These are phyloP conservation scores for Hortiboletus flavorubellus DNA, from an alignment of 768 basidiomycete species.

Conservation along the genomic window DNA sequence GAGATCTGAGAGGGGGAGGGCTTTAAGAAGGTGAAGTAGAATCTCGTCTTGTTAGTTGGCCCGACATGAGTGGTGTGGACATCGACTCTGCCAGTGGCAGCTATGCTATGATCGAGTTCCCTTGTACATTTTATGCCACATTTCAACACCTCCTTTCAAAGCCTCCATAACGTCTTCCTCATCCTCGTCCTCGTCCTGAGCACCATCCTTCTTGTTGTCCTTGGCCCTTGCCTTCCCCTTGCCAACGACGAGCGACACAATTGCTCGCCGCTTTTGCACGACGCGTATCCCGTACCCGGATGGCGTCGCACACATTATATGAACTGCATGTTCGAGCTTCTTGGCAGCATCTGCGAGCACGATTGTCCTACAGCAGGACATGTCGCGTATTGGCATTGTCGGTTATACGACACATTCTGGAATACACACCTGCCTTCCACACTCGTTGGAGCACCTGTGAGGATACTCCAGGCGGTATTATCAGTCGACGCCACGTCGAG, in stretches of 20 bases:
- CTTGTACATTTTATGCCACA: conserved; percentile 5
- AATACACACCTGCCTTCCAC: conserved; percentile 24
- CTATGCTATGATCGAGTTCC: no score
- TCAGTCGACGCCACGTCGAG: conserved; percentile 6
- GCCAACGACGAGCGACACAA: conserved; percentile 30
- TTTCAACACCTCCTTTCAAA: not conserved
- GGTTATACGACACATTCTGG: not conserved
- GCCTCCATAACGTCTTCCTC: conserved; percentile 12
- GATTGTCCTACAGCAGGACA: conserved; percentile 32
- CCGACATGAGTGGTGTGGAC: no score
- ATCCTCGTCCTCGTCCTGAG: not conserved
- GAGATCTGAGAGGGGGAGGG: no score
- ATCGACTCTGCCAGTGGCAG: no score
- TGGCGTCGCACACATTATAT: conserved; percentile 48
- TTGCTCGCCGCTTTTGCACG: conserved; percentile 28
- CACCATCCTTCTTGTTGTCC: not conserved
- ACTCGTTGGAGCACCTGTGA: conserved; percentile 13
- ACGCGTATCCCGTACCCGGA: conserved; percentile 47
- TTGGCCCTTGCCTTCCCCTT: not conserved
- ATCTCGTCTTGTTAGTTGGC: no score
- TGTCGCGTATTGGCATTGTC: not conserved
- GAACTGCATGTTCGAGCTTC: conserved; percentile 45
- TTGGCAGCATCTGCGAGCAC: conserved; percentile 42
- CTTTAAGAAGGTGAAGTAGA: no score
- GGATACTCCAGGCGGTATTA: conserved; percentile 27